Conservation (phyloP, 2,329 filamentous ascomycete genomes). For the Aureobasidium mangrovei region DNA sequence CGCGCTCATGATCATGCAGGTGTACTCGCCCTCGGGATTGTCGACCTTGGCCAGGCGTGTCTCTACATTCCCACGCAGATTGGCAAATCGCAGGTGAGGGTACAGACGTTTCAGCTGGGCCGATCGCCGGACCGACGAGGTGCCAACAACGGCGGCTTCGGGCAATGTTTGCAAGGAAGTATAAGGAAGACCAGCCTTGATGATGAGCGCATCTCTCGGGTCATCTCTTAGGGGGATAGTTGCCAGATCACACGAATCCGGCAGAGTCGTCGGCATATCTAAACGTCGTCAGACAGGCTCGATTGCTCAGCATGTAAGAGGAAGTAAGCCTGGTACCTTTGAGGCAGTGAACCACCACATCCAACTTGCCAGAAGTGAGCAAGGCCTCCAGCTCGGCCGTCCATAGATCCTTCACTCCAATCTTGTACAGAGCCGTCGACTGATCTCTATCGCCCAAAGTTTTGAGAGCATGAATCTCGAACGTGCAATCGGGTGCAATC, state of each 20-base stretch:
- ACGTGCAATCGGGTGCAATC: background rate
- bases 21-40: conserved; percentile 60
- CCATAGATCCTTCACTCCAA: conserved; percentile 85
- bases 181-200: conserved; percentile 40
- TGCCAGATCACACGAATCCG: conserved; percentile 61
- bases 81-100: conserved; percentile 64
- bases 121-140: conserved; percentile 74
- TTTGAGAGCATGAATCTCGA: background rate
- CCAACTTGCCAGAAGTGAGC: conserved; percentile 57
- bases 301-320: background rate
- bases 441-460: conserved; percentile 82
- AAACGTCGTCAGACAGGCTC: background rate
- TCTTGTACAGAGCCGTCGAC: conserved; percentile 70
- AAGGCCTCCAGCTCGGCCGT: conserved; percentile 78
- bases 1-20: conserved; percentile 74
- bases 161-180: conserved; percentile 65
- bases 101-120: conserved; percentile 70
- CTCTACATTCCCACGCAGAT: conserved; percentile 80
- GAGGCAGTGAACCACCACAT: conserved; percentile 77
- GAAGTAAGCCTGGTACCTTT: conserved; percentile 47
- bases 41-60: conserved; percentile 78
- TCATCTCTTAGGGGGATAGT: conserved; percentile 65
- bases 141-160: conserved; percentile 69
- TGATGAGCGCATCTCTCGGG: conserved; percentile 36
- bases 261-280: conserved; percentile 84